Conservation (phyloP, 352 stramenopile genomes). For the Phytophthora aleatoria region DNA sequence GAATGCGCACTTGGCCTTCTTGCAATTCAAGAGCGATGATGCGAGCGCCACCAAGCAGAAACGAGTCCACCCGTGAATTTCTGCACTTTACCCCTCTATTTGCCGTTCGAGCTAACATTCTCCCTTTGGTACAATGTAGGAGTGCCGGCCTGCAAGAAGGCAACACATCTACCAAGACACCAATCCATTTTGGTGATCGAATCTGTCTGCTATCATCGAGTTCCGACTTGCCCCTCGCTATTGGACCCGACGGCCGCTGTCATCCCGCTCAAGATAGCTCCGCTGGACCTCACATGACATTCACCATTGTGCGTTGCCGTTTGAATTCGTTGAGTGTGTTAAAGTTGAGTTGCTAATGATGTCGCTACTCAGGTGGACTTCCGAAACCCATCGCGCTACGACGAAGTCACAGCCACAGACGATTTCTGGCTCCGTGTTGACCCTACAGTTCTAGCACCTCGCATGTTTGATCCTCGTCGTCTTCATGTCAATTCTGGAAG, state of each 20-base stretch:
- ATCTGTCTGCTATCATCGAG: slow-evolving; percentile 60
- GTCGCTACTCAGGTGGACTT: slow-evolving; percentile 48
- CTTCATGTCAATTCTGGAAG: slow-evolving; percentile 2
- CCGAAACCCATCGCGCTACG: slow-evolving; percentile 46
- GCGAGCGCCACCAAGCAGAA: slow-evolving; percentile 3
- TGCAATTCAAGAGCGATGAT: slow-evolving; percentile 49
- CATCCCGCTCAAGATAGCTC: slow-evolving; percentile 19
- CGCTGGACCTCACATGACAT: slow-evolving; percentile 61
- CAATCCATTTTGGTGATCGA: slow-evolving; percentile 64
- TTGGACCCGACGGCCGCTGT: slow-evolving; percentile 52
- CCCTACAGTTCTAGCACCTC: slow-evolving; percentile 17
- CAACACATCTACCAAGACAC: slow-evolving; percentile 53
- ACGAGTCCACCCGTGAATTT: slow-evolving; percentile 30
- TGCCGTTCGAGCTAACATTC: neutral
- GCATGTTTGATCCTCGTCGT: slow-evolving; percentile 10
- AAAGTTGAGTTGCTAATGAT: neutral
- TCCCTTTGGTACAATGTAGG: slow-evolving; percentile 11
- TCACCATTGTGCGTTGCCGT: slow-evolving; percentile 50
- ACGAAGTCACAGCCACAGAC: slow-evolving; percentile 47
- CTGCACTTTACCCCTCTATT: neutral
- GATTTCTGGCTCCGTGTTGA: slow-evolving; percentile 66
- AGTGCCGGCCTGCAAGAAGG: slow-evolving; percentile 39
- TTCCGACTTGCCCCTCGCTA: slow-evolving; percentile 51
- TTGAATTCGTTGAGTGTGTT: neutral
- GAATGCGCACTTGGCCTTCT: slow-evolving; percentile 68